phyloP scores from a whole-genome alignment of 768 basidiomycete species.

The Pleurotus salmoneostramineus region DNA sequence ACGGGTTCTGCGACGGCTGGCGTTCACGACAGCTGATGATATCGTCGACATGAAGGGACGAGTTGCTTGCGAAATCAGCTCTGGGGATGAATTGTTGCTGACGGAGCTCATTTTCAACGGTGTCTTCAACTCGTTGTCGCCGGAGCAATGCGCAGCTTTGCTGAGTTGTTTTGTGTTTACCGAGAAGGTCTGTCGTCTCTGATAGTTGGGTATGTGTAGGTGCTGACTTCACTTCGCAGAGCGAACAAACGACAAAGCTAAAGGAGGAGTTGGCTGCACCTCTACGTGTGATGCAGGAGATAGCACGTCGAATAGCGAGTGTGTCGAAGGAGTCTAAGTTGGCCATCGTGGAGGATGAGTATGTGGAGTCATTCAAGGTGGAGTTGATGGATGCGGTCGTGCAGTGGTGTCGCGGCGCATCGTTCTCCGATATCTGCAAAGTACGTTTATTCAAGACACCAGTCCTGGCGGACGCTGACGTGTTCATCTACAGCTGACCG shows the following conservation, averaged over 20 bases:
- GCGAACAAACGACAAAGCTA: slow-evolving; percentile 79
- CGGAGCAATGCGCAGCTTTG: slow-evolving; percentile 92
- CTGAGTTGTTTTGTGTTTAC: slow-evolving; percentile 97
- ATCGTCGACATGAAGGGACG: slow-evolving; percentile 98
- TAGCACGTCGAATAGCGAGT: slow-evolving; percentile 93
- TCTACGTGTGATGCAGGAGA: slow-evolving; percentile 92
- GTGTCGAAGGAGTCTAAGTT: slow-evolving; percentile 94
- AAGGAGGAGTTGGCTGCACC: slow-evolving; percentile 94
- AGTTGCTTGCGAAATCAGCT: slow-evolving; percentile 97
- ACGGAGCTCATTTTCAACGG: slow-evolving; percentile 98
- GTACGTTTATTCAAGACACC: slow-evolving; percentile 31
- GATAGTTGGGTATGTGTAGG: not conserved
- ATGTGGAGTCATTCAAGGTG: slow-evolving; percentile 95
- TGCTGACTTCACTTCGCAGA: slow-evolving; percentile 37
- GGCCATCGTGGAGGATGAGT: slow-evolving; percentile 86
- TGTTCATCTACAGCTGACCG: slow-evolving; percentile 69
- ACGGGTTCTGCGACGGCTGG: slow-evolving; percentile 87
- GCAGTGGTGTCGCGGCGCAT: slow-evolving; percentile 97
- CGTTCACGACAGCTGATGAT: slow-evolving; percentile 84
- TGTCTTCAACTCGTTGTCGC: slow-evolving; percentile 83
- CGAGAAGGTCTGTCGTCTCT: slow-evolving; percentile 67
- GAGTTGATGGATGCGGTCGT: slow-evolving; percentile 98
- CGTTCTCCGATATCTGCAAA: slow-evolving; percentile 96
- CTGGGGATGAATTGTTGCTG: slow-evolving; percentile 92
- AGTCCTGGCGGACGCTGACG: not conserved